A percentile compares a stretch with the other conserved stretches of the same genome.
These are phyloP conservation scores for Vinca minor DNA, from an alignment of 257 asterid species.

Conservation along the genomic window DNA sequence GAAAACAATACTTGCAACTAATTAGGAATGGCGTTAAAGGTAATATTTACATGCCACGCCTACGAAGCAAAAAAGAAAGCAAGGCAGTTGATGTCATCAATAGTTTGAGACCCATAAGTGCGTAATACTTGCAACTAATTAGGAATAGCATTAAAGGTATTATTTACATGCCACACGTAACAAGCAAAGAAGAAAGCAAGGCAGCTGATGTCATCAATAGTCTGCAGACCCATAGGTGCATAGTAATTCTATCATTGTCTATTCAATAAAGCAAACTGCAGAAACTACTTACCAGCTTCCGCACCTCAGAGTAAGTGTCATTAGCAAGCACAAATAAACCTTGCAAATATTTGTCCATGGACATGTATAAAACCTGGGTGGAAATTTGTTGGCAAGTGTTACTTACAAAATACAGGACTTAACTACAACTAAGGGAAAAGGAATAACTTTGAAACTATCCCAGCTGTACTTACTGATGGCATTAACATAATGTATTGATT, in stretches of 20 bases:
- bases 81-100: too few relatives aligned
- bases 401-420: not conserved
- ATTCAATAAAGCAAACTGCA: not conserved
- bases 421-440: not conserved
- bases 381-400: not conserved
- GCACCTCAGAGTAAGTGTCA: conserved; percentile 72
- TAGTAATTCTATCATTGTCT: not conserved
- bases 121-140: too few relatives aligned
- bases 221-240: not conserved
- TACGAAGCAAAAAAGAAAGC: too few relatives aligned
- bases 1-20: too few relatives aligned
- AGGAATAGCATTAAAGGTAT: not conserved
- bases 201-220: not conserved
- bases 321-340: conserved; percentile 87
- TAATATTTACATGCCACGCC: too few relatives aligned
- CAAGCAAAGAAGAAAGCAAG: not conserved
- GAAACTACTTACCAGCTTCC: conserved; percentile 68
- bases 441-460: conserved; percentile 13
- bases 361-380: conserved; percentile 51
- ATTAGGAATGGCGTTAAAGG: too few relatives aligned
- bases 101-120: too few relatives aligned
- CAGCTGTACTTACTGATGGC: conserved; percentile 61
- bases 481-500: conserved; percentile 90
- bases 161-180: not conserved
- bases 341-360: conserved; percentile 87